Conservation (phyloP, 2,329 filamentous ascomycete genomes). For the Eutypella sp. region DNA sequence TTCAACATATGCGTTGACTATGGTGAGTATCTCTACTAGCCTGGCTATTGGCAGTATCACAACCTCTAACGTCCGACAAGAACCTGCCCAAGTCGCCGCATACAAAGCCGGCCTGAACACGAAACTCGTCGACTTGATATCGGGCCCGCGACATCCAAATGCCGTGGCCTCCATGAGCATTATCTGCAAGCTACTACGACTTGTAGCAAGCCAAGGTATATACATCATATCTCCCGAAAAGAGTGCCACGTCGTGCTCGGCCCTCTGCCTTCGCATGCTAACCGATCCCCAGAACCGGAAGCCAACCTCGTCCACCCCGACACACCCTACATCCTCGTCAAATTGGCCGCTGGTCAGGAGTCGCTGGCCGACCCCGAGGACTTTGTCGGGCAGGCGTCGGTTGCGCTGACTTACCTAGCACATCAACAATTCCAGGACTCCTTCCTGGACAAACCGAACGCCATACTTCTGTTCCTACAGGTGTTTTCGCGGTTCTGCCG, state of each 20-base stretch:
- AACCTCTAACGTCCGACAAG: slow-evolving; percentile 32
- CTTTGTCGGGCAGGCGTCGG: slow-evolving; percentile 46
- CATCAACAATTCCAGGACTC: slow-evolving; percentile 45
- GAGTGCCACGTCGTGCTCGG: not conserved
- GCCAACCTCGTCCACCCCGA: slow-evolving; percentile 35
- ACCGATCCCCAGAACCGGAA: slow-evolving; percentile 38
- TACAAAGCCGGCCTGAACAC: slow-evolving; percentile 47
- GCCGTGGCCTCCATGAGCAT: slow-evolving; percentile 43
- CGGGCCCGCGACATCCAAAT: slow-evolving; percentile 37
- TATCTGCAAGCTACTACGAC: slow-evolving; percentile 51
- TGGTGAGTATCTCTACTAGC: slow-evolving; percentile 35
- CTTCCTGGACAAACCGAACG: slow-evolving; percentile 35
- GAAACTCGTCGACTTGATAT: slow-evolving; percentile 45
- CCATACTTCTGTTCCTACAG: slow-evolving; percentile 40
- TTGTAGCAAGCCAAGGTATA: slow-evolving; percentile 48
- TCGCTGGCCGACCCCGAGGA: slow-evolving; percentile 46
- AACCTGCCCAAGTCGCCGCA: slow-evolving; percentile 52
- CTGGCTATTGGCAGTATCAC: too few species aligned
- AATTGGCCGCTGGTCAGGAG: slow-evolving; percentile 38
- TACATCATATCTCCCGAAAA: not conserved
- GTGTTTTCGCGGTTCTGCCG: slow-evolving; percentile 45
- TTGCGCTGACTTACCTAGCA: slow-evolving; percentile 52
- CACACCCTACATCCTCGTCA: slow-evolving; percentile 46
- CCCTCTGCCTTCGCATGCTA: not conserved
- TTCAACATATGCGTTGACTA: slow-evolving; percentile 62